Base-by-base conservation (phyloP, 192 early-diverging fungal genomes). In the Dimargaris verticillata region DNA sequence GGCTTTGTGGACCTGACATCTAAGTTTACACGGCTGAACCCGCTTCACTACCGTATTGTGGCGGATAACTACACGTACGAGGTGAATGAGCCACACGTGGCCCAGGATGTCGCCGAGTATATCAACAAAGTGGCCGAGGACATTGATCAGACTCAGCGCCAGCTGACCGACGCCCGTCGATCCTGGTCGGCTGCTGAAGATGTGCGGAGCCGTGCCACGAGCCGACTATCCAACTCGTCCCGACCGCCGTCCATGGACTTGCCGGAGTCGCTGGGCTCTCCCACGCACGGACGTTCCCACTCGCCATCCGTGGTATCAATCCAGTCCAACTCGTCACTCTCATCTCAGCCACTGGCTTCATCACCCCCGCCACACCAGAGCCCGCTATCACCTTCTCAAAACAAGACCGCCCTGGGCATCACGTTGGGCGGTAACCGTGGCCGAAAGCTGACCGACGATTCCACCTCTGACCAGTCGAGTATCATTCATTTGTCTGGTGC, bases 21-120 rank as follows among this genome's bases (percentile, higher is more conserved):
- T 62, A 77, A 78, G 61, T 76, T 86, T 62, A 77, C 82, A 53
- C 54, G 74, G 18, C 76, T 90, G 33, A 88, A 88, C 65, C 72
- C 81, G 14, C 66, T 80, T 29, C 89, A 93, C 64, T 76, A 89
- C 29, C 80, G 83, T 51, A 75, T 83, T 4, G 80, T 77, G 13
- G 80, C 93, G 48, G 75, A 77, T 26, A 72, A 78, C 45, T 97
- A 97, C 67, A 75, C 83, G 18, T 97, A 93, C 68, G 94, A 97
- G 64, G 86, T 90, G 14, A 84, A 83, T 28, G 94, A 97, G 63
- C 63, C 74, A 14, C 62, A 76, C 5, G 68, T 95, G 50, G 64
- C 79, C 7, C 73, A 78, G 18, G 91, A 91, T 22, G 78, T 95
- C 15, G 79, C 78, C 57, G 78, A 81, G 57, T 92, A 93, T 66